A percentile compares a stretch with the other conserved stretches of the same genome.
Evolutionary conservation across 2,329 filamentous ascomycete genomes (phyloP).

Genomic region (Coniochaeta pulveracea): DNA sequence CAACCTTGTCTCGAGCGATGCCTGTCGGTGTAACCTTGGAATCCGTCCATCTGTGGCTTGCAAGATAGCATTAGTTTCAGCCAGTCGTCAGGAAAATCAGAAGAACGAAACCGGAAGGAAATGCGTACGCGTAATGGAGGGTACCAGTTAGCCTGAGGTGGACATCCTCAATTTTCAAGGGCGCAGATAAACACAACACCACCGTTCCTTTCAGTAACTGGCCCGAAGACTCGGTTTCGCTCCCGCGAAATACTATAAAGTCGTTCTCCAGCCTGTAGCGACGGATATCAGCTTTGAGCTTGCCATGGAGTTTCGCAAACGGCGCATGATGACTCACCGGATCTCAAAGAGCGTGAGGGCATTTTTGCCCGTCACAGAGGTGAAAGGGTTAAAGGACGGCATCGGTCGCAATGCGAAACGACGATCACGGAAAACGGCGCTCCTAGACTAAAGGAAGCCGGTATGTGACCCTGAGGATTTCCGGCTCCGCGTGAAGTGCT

Average conservation of each 20-base stretch:
- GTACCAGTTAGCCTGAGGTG: conserved; percentile 61
- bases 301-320: too few relatives aligned
- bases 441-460: too few relatives aligned
- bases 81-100: conserved; percentile 4
- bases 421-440: too few relatives aligned
- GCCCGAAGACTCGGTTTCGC: conserved; percentile 63
- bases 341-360: conserved; percentile 46
- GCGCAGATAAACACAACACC: conserved; percentile 59
- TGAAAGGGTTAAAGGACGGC: conserved; percentile 46
- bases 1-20: conserved; percentile 46
- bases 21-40: conserved; percentile 42
- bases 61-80: too few relatives aligned
- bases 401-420: too few relatives aligned
- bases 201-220: conserved; percentile 64
- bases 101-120: too few relatives aligned
- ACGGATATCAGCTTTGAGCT: too few relatives aligned
- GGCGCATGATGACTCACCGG: conserved; percentile 37
- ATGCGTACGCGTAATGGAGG: conserved; percentile 54
- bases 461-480: too few relatives aligned
- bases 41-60: conserved; percentile 36
- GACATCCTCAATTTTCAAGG: conserved; percentile 62
- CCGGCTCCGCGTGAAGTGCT: too few relatives aligned
- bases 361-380: conserved; percentile 36
- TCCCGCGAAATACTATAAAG: conserved; percentile 68
- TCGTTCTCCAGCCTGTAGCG: conserved; percentile 58